Percentiles rank a stretch among this genome's conserved stretches.
These are phyloP conservation scores for Aspergillus pseudoviridinutans DNA, from an alignment of 2,329 filamentous ascomycete species.

Conservation along the genomic window DNA sequence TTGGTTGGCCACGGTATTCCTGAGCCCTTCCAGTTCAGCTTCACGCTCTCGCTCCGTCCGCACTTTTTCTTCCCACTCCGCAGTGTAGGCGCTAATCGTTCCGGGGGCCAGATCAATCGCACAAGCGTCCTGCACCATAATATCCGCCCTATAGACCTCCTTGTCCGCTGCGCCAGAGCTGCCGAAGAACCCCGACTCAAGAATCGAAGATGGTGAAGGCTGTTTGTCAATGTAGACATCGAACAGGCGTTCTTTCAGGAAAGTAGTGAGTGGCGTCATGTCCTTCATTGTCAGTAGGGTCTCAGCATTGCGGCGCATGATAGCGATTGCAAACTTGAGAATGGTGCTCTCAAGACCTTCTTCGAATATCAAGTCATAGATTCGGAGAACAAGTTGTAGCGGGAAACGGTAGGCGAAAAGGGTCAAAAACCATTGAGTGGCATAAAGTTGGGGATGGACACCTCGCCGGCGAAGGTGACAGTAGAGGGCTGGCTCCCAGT, in stretches of 20 bases:
- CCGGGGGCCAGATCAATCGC: constrained; percentile 80
- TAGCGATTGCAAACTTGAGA: constrained; percentile 85
- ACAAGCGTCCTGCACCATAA: constrained; percentile 89
- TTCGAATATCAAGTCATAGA: constrained; percentile 92
- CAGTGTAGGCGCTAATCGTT: constrained; percentile 72
- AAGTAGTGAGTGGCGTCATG: constrained; percentile 83
- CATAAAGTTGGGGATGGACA: constrained; percentile 88
- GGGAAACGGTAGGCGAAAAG: constrained; percentile 98
- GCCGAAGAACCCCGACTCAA: constrained; percentile 97
- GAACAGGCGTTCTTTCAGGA: constrained; percentile 89
- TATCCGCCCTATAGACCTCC: constrained; percentile 91
- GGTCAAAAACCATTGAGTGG: constrained; percentile 98
- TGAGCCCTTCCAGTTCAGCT: constrained; percentile 71
- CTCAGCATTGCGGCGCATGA: constrained; percentile 91
- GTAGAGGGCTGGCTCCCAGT: constrained; percentile 88
- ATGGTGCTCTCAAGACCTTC: constrained; percentile 87
- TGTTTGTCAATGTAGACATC: constrained; percentile 96
- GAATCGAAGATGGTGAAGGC: constrained; percentile 84
- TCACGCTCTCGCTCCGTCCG: constrained; percentile 78
- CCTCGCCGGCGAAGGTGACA: constrained; percentile 86
- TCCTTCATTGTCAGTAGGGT: constrained; percentile 79
- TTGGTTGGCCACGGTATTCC: constrained; percentile 62
- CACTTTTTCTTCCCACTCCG: constrained; percentile 90
- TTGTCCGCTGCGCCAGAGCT: constrained; percentile 86
- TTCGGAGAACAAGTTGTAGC: constrained; percentile 88